Evolutionary conservation across 352 stramenopile genomes (phyloP).

Genomic region (Globisporangium paddicum): DNA sequence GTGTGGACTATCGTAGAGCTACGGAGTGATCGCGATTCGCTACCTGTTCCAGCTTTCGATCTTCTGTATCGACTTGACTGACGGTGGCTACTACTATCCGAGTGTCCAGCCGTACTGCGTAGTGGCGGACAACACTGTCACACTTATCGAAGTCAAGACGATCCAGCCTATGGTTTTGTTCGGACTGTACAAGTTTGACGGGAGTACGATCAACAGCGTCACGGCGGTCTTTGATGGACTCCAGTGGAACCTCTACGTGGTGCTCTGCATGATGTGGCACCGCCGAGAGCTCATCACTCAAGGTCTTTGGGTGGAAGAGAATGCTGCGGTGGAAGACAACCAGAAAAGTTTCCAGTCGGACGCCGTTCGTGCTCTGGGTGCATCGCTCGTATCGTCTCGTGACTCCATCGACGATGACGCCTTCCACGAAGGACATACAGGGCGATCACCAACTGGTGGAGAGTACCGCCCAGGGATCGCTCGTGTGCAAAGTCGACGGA

Average conservation of each 20-base stretch:
- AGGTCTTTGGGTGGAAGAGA: constrained; percentile 63
- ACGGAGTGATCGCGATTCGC: constrained; percentile 45
- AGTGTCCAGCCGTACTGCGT: constrained; percentile 74
- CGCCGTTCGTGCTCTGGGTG: constrained; percentile 28
- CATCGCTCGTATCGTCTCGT: constrained; percentile 54
- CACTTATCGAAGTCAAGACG: constrained; percentile 40
- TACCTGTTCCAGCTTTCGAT: constrained; percentile 84
- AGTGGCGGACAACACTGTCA: constrained; percentile 18
- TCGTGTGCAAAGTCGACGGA: not conserved
- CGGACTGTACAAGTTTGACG: constrained; percentile 86
- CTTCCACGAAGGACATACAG: constrained; percentile 29
- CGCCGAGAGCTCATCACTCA: constrained; percentile 70
- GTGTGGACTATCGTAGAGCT: constrained; percentile 28
- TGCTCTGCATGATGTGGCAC: constrained; percentile 77
- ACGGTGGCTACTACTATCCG: constrained; percentile 57
- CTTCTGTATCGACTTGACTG: constrained; percentile 67
- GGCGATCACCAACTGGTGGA: not conserved
- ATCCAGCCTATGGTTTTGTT: constrained; percentile 81
- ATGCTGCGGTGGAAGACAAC: constrained; percentile 15
- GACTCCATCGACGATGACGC: constrained; percentile 79
- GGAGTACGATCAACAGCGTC: constrained; percentile 42
- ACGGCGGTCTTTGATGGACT: constrained; percentile 60
- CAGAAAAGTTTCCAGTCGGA: constrained; percentile 42
- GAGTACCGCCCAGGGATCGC: constrained; percentile 4
- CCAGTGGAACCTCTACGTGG: constrained; percentile 84